phyloP scores from a whole-genome alignment of 495 filamentous ascomycete genomes.

The Aspergillus heteromorphus region DNA sequence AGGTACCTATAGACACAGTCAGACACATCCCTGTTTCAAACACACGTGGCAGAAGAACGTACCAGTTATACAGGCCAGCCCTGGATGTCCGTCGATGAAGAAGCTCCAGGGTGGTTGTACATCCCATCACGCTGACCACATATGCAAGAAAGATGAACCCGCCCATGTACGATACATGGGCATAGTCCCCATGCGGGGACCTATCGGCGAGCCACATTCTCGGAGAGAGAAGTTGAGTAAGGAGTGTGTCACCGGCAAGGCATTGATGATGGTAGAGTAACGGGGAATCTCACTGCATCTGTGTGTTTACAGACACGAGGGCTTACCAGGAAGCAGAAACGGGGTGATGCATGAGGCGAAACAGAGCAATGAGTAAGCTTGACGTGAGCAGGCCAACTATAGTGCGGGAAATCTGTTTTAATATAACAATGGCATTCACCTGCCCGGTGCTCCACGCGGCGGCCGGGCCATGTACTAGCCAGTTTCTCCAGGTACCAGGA shows the following conservation, averaged over 20 bases:
- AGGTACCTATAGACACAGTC: slow-evolving; percentile 52
- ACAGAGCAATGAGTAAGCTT: not conserved
- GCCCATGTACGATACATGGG: slow-evolving; percentile 44
- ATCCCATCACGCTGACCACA: slow-evolving; percentile 70
- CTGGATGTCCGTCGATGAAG: slow-evolving; percentile 68
- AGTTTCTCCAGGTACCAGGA: not conserved
- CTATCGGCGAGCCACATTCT: slow-evolving; percentile 19
- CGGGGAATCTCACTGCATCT: not conserved
- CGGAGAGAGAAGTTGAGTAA: slow-evolving; percentile 5
- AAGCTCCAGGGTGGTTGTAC: slow-evolving; percentile 73
- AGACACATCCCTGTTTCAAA: not conserved
- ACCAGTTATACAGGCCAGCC: slow-evolving; percentile 68
- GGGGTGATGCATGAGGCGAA: not conserved
- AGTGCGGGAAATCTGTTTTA: not conserved
- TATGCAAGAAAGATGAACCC: slow-evolving; percentile 71
- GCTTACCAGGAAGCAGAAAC: not conserved
- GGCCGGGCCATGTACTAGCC: not conserved
- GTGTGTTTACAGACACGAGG: not conserved
- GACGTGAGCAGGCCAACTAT: not conserved
- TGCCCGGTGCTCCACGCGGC: not conserved
- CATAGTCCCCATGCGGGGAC: slow-evolving; percentile 2
- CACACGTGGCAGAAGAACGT: slow-evolving; percentile 7
- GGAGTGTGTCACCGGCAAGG: not conserved
- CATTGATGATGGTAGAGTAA: not conserved
- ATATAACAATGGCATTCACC: not conserved